Conservation (phyloP, 345 rosid genomes). For the Pistacia integerrima region DNA sequence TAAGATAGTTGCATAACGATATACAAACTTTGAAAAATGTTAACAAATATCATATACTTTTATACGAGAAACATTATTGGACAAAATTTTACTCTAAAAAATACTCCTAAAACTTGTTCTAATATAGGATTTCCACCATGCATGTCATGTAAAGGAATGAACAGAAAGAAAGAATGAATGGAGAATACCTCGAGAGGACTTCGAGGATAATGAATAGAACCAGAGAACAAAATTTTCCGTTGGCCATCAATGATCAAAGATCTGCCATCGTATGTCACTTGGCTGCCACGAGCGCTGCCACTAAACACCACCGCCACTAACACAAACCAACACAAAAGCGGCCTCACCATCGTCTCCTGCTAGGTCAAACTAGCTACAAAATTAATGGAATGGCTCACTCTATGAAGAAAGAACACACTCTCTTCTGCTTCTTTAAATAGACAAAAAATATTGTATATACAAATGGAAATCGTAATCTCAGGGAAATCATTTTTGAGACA, state of each 20-base stretch:
- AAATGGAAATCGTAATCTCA: neutral
- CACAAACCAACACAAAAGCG: neutral
- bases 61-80: too few species aligned
- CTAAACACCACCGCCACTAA: neutral
- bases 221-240: conserved; percentile 57
- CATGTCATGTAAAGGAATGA: neutral
- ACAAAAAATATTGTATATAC: too few species aligned
- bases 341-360: neutral
- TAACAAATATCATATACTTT: too few species aligned
- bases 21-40: too few species aligned
- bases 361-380: neutral
- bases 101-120: neutral
- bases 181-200: conserved; percentile 58
- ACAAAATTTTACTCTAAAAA: too few species aligned
- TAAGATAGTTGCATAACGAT: too few species aligned
- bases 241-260: conserved; percentile 57
- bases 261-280: conserved; percentile 48
- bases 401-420: too few species aligned
- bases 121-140: neutral
- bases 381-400: too few species aligned
- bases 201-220: conserved; percentile 65
- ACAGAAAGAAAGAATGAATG: neutral
- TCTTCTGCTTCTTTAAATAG: too few species aligned
- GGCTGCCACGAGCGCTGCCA: conserved; percentile 14
- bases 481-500: neutral